These are phyloP conservation scores for Cryptococcus depauperatus DNA, from an alignment of 1,284 basidiomycete species.

Conservation along the genomic window DNA sequence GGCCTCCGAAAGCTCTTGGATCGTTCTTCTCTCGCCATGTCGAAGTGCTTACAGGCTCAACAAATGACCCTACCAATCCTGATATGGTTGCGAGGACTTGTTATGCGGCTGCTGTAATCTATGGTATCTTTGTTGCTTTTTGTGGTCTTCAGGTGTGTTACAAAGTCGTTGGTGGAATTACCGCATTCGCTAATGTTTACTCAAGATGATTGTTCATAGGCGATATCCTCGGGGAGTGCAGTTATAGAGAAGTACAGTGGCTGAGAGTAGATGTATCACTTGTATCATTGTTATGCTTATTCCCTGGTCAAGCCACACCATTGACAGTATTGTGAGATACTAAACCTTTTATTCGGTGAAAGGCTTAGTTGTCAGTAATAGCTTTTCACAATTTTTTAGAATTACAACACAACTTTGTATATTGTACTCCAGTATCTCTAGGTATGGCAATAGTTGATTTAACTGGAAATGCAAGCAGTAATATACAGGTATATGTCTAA, in stretches of 20 bases:
- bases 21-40: constrained; percentile 35
- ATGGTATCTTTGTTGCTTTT: constrained; percentile 48
- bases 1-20: constrained; percentile 27
- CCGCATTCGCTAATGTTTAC: background rate
- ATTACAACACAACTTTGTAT: background rate
- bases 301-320: too few species aligned
- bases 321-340: too few species aligned
- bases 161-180: background rate
- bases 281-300: too few species aligned
- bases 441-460: too few species aligned
- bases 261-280: too few species aligned
- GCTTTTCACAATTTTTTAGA: too few species aligned
- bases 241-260: constrained; percentile 29
- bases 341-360: too few species aligned
- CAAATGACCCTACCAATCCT: constrained; percentile 47
- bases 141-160: constrained; percentile 49
- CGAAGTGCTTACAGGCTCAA: constrained; percentile 49
- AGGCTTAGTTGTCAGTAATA: too few species aligned
- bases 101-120: constrained; percentile 49
- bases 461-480: too few species aligned
- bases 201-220: constrained; percentile 41
- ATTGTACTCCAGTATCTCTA: too few species aligned
- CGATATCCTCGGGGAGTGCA: constrained; percentile 46
- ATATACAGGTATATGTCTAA: background rate
- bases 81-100: constrained; percentile 46